Evolutionary conservation across 345 rosid species (phyloP).

Genomic region (Bretschneidera sinensis): DNA sequence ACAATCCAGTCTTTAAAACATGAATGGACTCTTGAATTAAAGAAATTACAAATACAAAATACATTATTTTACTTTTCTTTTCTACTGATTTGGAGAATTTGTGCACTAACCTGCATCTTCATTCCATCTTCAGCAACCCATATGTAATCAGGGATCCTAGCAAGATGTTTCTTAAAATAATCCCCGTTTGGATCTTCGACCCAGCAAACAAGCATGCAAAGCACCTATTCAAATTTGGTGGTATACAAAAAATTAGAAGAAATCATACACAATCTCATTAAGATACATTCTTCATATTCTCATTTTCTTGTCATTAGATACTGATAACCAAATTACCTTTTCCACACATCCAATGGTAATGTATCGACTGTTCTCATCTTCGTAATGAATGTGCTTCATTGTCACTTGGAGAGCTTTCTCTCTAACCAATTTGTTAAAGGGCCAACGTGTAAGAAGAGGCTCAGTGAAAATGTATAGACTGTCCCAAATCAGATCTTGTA

Average conservation of each 20-base stretch:
- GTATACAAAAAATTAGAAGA: slow-evolving; percentile 6
- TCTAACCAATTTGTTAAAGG: slow-evolving; percentile 45
- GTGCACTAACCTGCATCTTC: slow-evolving; percentile 56
- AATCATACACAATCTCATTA: slow-evolving; percentile 1
- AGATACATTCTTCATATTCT: not conserved
- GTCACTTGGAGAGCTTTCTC: slow-evolving; percentile 46
- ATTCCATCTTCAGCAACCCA: slow-evolving; percentile 98
- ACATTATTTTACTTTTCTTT: not conserved
- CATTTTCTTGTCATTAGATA: not conserved
- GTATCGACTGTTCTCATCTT: slow-evolving; percentile 64
- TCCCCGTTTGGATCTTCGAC: slow-evolving; percentile 68
- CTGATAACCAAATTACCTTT: slow-evolving; percentile 34
- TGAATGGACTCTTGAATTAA: not conserved
- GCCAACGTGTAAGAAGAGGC: slow-evolving; percentile 51
- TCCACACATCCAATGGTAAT: slow-evolving; percentile 58
- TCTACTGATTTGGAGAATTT: not conserved
- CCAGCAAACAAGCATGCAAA: slow-evolving; percentile 79
- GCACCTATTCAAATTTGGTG: slow-evolving; percentile 19
- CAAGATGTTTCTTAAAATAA: slow-evolving; percentile 68
- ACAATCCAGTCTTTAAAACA: not conserved
- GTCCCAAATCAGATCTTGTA: slow-evolving; percentile 62
- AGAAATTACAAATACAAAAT: not conserved
- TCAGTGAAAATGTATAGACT: slow-evolving; percentile 41
- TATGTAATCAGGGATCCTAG: slow-evolving; percentile 68
- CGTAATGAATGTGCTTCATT: slow-evolving; percentile 62